These are phyloP conservation scores for Salix udensis DNA, from an alignment of 345 rosid species.

Conservation along the genomic window DNA sequence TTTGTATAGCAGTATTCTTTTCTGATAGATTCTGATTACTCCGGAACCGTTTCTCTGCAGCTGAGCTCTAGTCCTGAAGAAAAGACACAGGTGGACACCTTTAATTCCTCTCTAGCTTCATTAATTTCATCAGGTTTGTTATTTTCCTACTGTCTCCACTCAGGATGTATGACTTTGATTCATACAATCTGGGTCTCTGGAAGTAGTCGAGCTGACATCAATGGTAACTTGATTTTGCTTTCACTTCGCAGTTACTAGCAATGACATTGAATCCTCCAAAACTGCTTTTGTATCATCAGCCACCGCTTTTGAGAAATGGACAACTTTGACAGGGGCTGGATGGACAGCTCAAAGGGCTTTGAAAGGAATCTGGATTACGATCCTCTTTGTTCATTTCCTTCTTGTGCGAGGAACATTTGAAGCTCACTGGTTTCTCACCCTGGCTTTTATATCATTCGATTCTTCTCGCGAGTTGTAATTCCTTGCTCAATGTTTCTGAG, in stretches of 20 bases:
- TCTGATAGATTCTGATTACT: constrained; percentile 11
- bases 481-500: constrained; percentile 18
- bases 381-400: not conserved
- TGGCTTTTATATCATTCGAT: not conserved
- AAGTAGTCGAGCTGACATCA: not conserved
- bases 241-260: constrained; percentile 50
- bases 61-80: constrained; percentile 68
- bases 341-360: constrained; percentile 66
- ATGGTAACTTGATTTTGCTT: constrained; percentile 2
- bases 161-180: not conserved
- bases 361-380: constrained; percentile 8
- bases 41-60: constrained; percentile 34
- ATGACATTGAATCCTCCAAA: constrained; percentile 75
- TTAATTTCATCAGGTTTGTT: constrained; percentile 72
- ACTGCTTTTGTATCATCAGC: constrained; percentile 72
- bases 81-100: constrained; percentile 59
- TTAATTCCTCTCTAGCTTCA: constrained; percentile 71
- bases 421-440: not conserved
- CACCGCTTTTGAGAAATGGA: constrained; percentile 80
- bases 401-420: not conserved
- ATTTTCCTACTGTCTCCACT: not conserved
- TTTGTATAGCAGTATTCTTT: not conserved
- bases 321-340: constrained; percentile 60
- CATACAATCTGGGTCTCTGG: not conserved
- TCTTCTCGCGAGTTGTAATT: constrained; percentile 9